phyloP scores from a whole-genome alignment of 306 rosid genomes.

The Vigna hirtella region DNA sequence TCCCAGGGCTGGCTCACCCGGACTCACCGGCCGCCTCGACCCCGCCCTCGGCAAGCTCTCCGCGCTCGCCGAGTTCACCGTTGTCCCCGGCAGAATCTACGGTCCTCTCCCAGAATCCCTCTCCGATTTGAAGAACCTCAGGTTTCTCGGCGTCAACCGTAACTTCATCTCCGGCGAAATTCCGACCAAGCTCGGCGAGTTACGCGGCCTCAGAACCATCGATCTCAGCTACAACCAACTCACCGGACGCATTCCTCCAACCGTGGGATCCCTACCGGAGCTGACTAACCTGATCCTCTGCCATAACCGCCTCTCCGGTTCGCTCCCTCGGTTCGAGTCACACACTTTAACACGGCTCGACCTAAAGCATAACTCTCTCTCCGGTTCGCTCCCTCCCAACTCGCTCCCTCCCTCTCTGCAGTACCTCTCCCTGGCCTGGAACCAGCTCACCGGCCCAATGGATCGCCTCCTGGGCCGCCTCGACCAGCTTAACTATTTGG shows the following conservation, averaged over 20 bases:
- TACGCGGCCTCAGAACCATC: constrained; percentile 67
- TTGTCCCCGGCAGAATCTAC: constrained; percentile 85
- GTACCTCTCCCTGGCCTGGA: constrained; percentile 85
- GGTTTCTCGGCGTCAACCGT: constrained; percentile 84
- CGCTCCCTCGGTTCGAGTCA: constrained; percentile 77
- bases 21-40: constrained; percentile 81
- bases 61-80: constrained; percentile 77
- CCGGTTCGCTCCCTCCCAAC: constrained; percentile 70
- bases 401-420: constrained; percentile 81
- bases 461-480: constrained; percentile 68
- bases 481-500: constrained; percentile 73
- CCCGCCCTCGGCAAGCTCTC: constrained; percentile 79
- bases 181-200: constrained; percentile 62
- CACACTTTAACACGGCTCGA: constrained; percentile 73
- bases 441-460: constrained; percentile 71
- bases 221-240: constrained; percentile 92
- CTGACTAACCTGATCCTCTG: constrained; percentile 82
- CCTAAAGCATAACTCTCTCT: constrained; percentile 77
- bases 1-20: constrained; percentile 85
- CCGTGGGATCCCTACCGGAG: constrained; percentile 69
- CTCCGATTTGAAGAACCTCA: constrained; percentile 63
- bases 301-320: constrained; percentile 82
- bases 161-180: constrained; percentile 89
- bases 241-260: constrained; percentile 72
- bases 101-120: constrained; percentile 69